These are phyloP conservation scores for Trichosporon ovoides DNA, from an alignment of 1,284 basidiomycete species.

Conservation along the genomic window DNA sequence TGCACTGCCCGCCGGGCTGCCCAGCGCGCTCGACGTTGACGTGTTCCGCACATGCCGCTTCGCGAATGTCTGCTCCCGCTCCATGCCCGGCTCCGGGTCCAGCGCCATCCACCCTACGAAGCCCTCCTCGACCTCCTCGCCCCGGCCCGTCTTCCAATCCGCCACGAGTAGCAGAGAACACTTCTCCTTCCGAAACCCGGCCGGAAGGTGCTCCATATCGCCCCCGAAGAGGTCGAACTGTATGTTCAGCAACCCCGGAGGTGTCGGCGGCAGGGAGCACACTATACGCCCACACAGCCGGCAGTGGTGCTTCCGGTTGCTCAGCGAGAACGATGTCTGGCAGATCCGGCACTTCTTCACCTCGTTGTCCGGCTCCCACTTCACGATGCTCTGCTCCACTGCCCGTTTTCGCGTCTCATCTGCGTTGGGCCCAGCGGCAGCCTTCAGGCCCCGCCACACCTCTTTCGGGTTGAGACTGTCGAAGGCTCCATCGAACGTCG, in stretches of 20 bases:
- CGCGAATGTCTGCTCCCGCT: slow-evolving; percentile 8
- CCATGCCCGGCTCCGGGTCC: slow-evolving; percentile 40
- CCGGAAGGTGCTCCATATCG: slow-evolving; percentile 27
- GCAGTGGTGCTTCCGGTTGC: slow-evolving; percentile 94
- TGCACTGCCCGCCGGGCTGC: slow-evolving; percentile 13
- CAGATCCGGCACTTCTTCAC: slow-evolving; percentile 80
- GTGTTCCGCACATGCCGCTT: slow-evolving; percentile 5
- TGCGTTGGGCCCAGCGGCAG: slow-evolving; percentile 57
- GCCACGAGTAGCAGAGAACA: slow-evolving; percentile 77
- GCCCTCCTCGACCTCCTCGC: slow-evolving; percentile 79
- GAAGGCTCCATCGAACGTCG: slow-evolving; percentile 18
- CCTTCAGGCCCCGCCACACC: slow-evolving; percentile 52
- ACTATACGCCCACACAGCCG: slow-evolving; percentile 88
- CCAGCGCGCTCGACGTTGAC: neutral
- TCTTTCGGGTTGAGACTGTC: slow-evolving; percentile 45
- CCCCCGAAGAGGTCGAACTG: slow-evolving; percentile 42
- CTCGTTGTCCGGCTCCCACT: slow-evolving; percentile 81
- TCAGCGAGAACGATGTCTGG: slow-evolving; percentile 75
- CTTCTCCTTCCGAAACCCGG: slow-evolving; percentile 57
- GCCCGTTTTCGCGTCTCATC: slow-evolving; percentile 52
- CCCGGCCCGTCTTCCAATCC: slow-evolving; percentile 64
- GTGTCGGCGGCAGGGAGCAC: slow-evolving; percentile 79
- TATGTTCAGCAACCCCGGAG: slow-evolving; percentile 48
- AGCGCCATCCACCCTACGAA: slow-evolving; percentile 61
- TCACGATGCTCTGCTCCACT: slow-evolving; percentile 85